phyloP scores from a whole-genome alignment of 257 asterid genomes.

The Penstemon davidsonii region DNA sequence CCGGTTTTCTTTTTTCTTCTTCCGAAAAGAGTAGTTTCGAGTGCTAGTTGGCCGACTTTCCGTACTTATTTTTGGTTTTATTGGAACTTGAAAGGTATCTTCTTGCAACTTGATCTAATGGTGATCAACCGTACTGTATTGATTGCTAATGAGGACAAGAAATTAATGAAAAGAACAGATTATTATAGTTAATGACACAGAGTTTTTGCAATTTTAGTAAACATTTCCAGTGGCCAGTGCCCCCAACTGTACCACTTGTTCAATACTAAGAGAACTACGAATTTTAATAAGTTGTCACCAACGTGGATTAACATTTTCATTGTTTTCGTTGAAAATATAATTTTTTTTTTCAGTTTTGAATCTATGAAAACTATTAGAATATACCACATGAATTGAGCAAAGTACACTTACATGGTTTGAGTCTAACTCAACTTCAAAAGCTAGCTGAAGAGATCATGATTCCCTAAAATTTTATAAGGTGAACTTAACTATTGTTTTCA shows the following conservation, averaged over 20 bases:
- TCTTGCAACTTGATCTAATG: not conserved
- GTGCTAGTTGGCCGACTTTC: not conserved
- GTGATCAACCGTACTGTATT: not conserved
- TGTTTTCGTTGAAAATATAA: too few species aligned
- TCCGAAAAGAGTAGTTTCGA: not conserved
- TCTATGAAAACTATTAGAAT: too few species aligned
- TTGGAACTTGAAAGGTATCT: not conserved
- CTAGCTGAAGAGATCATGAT: too few species aligned
- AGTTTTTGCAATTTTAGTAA: not conserved
- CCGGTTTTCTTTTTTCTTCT: too few species aligned
- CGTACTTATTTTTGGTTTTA: not conserved
- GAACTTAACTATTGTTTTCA: too few species aligned
- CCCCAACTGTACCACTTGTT: not conserved
- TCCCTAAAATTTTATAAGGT: too few species aligned
- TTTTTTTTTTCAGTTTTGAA: too few species aligned
- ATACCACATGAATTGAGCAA: too few species aligned
- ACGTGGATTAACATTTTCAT: too few species aligned
- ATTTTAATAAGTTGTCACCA: too few species aligned
- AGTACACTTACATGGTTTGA: too few species aligned
- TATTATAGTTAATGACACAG: not conserved
- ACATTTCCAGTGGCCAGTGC: not conserved
- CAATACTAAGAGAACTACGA: not conserved
- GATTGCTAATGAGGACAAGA: not conserved
- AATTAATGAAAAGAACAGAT: not conserved
- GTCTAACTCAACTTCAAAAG: too few species aligned